Base-by-base conservation (phyloP, 2,329 filamentous ascomycete genomes). In the Allantophomopsis lycopodina region DNA sequence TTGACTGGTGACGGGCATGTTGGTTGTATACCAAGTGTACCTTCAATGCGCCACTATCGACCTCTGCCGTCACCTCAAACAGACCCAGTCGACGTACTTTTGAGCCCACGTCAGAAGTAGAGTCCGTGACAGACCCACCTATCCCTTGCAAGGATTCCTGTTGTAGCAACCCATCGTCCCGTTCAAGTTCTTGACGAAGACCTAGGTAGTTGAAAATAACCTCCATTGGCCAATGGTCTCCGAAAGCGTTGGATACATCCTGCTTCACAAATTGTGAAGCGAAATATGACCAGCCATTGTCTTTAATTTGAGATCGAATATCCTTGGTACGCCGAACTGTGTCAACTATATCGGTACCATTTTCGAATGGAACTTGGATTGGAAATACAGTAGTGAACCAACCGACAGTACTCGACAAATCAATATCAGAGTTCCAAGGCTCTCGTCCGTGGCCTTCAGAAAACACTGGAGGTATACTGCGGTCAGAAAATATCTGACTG, bases 151-250 rank as follows among this genome's bases (percentile, higher is more conserved):
- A 28, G 2, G 43, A 21, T 17, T 40, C 45, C n/a, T 32, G 42
- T 5, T 45, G 45, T 2, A 51, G 44, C 7, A 61, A 46, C 38
- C 56, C 50, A n/a, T 58, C 59, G 1, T 52, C 48, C 1, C 53
- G 49, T 38, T 67, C 63, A 2, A 65, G 51, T 33, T 66, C 60
- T 44, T 68, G 64, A 41, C 59, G 59, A 35, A 60, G 52, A 11
- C 63, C 64, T 1, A 61, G 54, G 42, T 66, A 70, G 48, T 70
- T 69, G 53, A 70, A 67, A 0, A 64, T 48, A 2, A 70, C 43
- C 44, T 71, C 68, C 45, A 65, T 59, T 1, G 55, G 50, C n/a
- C 51, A 52, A 41, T 61, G 56, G 2, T 56, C 45, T 1, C 44
- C 43, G 44, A 58, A 61, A 20, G 55, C 44, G 17, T 58, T 44